These are phyloP conservation scores for Plasmodium gonderi DNA, from an alignment of 169 alveolate genomes.

Conservation along the genomic window DNA sequence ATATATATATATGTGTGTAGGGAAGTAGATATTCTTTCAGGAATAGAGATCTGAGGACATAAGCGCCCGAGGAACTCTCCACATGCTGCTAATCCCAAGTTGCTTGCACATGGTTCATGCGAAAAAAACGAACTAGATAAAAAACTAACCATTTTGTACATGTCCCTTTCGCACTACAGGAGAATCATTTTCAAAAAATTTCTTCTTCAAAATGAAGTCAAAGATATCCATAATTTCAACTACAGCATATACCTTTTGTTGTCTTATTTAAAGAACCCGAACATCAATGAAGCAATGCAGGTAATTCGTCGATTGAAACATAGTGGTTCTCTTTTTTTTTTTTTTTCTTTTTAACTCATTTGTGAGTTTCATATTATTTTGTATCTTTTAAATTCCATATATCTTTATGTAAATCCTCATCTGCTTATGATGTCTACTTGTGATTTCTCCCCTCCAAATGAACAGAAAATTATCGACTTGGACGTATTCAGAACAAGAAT, in stretches of 20 bases:
- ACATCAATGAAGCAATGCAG: constrained; percentile 48
- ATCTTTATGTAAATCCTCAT: not conserved
- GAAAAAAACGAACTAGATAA: not conserved
- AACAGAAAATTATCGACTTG: constrained; percentile 50
- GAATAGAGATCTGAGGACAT: too few relatives aligned
- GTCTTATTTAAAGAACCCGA: constrained; percentile 58
- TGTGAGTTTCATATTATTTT: too few relatives aligned
- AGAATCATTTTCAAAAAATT: constrained; percentile 60
- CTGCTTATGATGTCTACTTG: not conserved
- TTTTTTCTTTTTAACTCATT: not conserved
- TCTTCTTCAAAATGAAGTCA: constrained; percentile 30
- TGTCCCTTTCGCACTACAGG: not conserved
- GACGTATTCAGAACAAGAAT: constrained; percentile 72
- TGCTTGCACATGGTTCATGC: too few relatives aligned
- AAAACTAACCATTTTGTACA: not conserved
- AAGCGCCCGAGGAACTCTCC: too few relatives aligned
- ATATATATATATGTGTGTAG: too few relatives aligned
- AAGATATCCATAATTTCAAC: constrained; percentile 25
- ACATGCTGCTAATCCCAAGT: too few relatives aligned
- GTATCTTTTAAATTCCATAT: not conserved
- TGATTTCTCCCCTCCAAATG: not conserved
- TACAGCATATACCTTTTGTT: constrained; percentile 57
- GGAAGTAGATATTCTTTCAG: too few relatives aligned
- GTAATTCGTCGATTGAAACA: constrained; percentile 6
- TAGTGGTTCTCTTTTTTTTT: too few relatives aligned